Evolutionary conservation across 768 basidiomycete genomes (phyloP).

Genomic region (Cystobasidium onofrii): DNA sequence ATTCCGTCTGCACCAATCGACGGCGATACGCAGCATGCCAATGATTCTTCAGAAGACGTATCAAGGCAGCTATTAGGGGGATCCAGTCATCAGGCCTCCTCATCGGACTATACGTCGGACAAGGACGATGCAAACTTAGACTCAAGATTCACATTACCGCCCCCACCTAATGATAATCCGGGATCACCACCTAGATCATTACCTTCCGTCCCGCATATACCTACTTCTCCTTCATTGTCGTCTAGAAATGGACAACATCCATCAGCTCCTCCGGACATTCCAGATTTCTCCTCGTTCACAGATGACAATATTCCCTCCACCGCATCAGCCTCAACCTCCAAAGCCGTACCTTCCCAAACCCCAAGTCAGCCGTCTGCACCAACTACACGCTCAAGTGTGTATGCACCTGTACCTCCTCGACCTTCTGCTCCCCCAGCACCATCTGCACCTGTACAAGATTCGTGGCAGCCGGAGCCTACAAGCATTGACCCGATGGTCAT

Average conservation of each 20-base stretch:
- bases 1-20: conserved; percentile 2
- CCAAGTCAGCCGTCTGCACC: background rate
- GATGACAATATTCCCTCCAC: background rate
- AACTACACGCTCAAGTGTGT: conserved; percentile 47
- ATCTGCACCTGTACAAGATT: background rate
- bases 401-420: conserved; percentile 42
- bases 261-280: background rate
- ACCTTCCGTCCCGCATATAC: background rate
- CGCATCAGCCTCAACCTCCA: no score
- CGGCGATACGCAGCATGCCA: conserved; percentile 36
- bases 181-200: conserved; percentile 27
- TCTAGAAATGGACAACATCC: background rate
- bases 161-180: background rate
- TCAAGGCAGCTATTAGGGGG: conserved; percentile 3
- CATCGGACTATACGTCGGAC: conserved; percentile 33
- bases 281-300: background rate
- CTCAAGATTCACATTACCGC: background rate
- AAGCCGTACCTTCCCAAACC: background rate
- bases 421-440: conserved; percentile 24
- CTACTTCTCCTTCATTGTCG: background rate
- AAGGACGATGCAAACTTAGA: conserved; percentile 17
- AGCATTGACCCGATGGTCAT: conserved; percentile 51
- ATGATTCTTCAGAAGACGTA: conserved; percentile 22
- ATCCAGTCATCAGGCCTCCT: conserved; percentile 34
- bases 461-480: conserved; percentile 19